These are phyloP conservation scores for Xerophyta viscosa DNA, from an alignment of 106 monocot species.

Conservation along the genomic window DNA sequence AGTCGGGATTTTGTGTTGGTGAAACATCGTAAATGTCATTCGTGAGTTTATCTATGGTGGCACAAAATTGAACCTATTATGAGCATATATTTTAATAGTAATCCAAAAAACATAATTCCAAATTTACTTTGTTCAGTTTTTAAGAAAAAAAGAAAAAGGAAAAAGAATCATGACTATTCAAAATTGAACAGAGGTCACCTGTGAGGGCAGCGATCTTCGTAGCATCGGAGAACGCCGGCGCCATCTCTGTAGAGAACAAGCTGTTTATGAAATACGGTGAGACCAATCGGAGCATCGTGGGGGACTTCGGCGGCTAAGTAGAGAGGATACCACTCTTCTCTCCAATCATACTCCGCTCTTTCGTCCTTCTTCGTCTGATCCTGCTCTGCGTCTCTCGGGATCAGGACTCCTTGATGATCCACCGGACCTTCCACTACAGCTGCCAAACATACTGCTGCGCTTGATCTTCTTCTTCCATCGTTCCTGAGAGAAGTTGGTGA, in stretches of 20 bases:
- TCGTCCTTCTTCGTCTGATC: background rate
- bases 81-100: too few relatives aligned
- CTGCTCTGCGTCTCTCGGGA: constrained; percentile 21
- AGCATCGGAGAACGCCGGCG: constrained; percentile 40
- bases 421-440: constrained; percentile 21
- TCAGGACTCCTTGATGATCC: constrained; percentile 21
- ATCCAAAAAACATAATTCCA: too few relatives aligned
- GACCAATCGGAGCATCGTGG: constrained; percentile 52
- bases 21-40: too few relatives aligned
- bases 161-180: background rate
- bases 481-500: background rate
- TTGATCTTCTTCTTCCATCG: background rate
- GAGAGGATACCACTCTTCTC: constrained; percentile 75
- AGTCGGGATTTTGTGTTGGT: too few relatives aligned
- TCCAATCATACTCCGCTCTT: constrained; percentile 50
- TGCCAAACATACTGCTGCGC: constrained; percentile 3
- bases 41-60: too few relatives aligned
- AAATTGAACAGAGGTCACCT: constrained; percentile 25
- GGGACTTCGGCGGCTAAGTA: constrained; percentile 52
- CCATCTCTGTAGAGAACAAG: constrained; percentile 50
- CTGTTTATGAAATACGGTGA: constrained; percentile 59
- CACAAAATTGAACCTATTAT: too few relatives aligned
- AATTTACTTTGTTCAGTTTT: background rate
- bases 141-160: background rate
- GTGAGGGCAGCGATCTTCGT: constrained; percentile 83